These are phyloP conservation scores for Fomitopsis serialis DNA, from an alignment of 768 basidiomycete genomes.

Conservation along the genomic window DNA sequence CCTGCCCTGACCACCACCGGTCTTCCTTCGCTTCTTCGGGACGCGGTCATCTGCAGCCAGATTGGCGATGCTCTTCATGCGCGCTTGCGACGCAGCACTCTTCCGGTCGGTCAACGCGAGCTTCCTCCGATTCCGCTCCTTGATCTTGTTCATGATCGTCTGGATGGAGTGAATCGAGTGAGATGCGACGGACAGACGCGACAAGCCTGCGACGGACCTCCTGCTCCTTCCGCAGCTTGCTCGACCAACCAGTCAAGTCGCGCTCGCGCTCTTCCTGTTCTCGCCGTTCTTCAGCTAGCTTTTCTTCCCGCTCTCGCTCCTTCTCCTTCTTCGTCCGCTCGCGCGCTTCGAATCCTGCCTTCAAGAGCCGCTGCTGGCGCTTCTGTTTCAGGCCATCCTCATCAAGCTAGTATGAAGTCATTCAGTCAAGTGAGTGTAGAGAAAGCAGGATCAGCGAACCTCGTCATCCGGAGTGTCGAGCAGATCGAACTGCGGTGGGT, in stretches of 20 bases:
- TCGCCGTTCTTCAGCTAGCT: slow-evolving; percentile 48
- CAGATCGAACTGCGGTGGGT: slow-evolving; percentile 74
- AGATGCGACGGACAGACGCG: not conserved
- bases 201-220: slow-evolving; percentile 44
- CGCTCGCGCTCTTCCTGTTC: slow-evolving; percentile 75
- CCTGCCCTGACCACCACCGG: slow-evolving; percentile 55
- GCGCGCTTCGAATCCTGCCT: slow-evolving; percentile 91
- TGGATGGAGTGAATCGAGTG: slow-evolving; percentile 22
- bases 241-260: slow-evolving; percentile 72
- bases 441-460: slow-evolving; percentile 34
- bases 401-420: slow-evolving; percentile 51
- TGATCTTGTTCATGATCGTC: slow-evolving; percentile 80
- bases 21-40: slow-evolving; percentile 82
- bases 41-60: slow-evolving; percentile 84
- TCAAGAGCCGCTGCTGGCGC: slow-evolving; percentile 85
- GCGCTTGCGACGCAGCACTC: slow-evolving; percentile 88
- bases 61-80: slow-evolving; percentile 94
- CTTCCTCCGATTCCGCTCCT: slow-evolving; percentile 71
- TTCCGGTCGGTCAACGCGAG: slow-evolving; percentile 87
- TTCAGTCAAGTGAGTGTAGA: too few species aligned
- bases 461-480: slow-evolving; percentile 90
- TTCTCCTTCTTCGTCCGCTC: slow-evolving; percentile 82
- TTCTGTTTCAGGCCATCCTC: slow-evolving; percentile 94
- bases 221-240: slow-evolving; percentile 70
- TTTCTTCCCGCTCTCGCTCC: slow-evolving; percentile 73